Evolutionary conservation across 2,329 filamentous ascomycete genomes (phyloP), one percentile per base, ranked within the genome.

Genomic region (Byssothecium circinans): DNA sequence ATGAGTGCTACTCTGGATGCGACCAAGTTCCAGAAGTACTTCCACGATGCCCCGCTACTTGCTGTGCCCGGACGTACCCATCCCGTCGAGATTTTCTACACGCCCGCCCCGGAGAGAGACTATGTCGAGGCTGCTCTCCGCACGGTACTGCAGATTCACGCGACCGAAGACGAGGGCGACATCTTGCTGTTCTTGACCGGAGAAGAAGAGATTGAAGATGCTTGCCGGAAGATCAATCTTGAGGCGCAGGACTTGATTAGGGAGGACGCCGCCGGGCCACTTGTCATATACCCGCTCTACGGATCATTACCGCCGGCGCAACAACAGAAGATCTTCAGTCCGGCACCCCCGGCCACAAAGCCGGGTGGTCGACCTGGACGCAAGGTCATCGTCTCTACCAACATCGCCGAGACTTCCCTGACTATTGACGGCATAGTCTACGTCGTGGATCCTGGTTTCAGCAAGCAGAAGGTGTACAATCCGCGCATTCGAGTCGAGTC

Each of bases 401-500:
- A 99, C 73, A 99, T 99, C 72, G 94, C 94, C 36, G 94, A 99
- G 77, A 99, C 94, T 0, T 92, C 87, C 64, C 83, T 99, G 73
- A 99, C 94, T 38, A 99, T 99, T 52, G 94, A 99, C 67, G 94
- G 94, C 69, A 99, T 99, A 55, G 94, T 99, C 29, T 99, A 96
- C 66, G 94, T 99, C 27, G 92, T 99, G n/a, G 94, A 99, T 65
- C 92, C 94, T 2, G 94, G 94, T 29, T 99, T 99, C 78, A 96
- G 91, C 76, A 99, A 99, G 77, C 94, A 99, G 67, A 99, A 97
- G 75, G 94, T 97, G 54, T 99, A 97, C 79, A 97, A 99, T 72
- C 92, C 94, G 18, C 86, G 94, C 52, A 95, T 96, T 61, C 86
- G 94, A 71, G 91, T 99, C 56, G 94, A 99, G 74, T 97, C 94